A percentile compares a stretch with the other conserved stretches of the same genome.
Conservation (phyloP, 177 flowering plant genomes). For the Vitis hybrid region DNA sequence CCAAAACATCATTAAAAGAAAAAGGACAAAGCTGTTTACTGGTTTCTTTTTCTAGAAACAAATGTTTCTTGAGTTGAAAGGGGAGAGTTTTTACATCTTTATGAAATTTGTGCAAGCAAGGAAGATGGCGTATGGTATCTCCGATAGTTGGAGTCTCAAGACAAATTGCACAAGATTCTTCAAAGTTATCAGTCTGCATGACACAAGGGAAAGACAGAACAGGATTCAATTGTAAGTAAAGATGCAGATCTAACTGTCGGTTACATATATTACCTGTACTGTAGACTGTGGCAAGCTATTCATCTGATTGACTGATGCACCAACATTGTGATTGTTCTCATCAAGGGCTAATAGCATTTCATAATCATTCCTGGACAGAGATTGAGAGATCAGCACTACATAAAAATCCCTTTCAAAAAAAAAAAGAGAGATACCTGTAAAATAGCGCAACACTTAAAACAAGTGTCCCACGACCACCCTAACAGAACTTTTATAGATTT, state of each 20-base stretch:
- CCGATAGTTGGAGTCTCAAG: slow-evolving; percentile 79
- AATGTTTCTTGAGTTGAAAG: background rate
- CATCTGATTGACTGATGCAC: slow-evolving; percentile 65
- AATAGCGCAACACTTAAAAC: no score
- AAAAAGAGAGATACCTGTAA: no score
- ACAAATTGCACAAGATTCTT: slow-evolving; percentile 88
- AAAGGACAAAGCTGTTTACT: background rate
- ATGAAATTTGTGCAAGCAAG: slow-evolving; percentile 98
- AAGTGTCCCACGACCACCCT: no score
- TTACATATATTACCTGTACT: slow-evolving; percentile 54
- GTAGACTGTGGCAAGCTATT: slow-evolving; percentile 73
- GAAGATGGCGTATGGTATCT: slow-evolving; percentile 85
- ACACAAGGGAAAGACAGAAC: background rate
- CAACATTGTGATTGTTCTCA: slow-evolving; percentile 67
- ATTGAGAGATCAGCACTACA: background rate
- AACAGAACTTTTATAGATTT: no score
- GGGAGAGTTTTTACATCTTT: slow-evolving; percentile 59
- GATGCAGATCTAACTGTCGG: background rate
- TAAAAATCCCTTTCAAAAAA: no score
- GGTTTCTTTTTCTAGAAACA: background rate
- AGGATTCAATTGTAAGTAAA: slow-evolving; percentile 3
- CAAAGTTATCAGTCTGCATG: slow-evolving; percentile 52
- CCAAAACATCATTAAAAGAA: slow-evolving; percentile 7
- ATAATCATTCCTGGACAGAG: slow-evolving; percentile 70
- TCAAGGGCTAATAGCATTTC: slow-evolving; percentile 92